These are phyloP conservation scores for Hymenoscyphus fraxineus DNA, from an alignment of 2,329 filamentous ascomycete species.

Conservation along the genomic window DNA sequence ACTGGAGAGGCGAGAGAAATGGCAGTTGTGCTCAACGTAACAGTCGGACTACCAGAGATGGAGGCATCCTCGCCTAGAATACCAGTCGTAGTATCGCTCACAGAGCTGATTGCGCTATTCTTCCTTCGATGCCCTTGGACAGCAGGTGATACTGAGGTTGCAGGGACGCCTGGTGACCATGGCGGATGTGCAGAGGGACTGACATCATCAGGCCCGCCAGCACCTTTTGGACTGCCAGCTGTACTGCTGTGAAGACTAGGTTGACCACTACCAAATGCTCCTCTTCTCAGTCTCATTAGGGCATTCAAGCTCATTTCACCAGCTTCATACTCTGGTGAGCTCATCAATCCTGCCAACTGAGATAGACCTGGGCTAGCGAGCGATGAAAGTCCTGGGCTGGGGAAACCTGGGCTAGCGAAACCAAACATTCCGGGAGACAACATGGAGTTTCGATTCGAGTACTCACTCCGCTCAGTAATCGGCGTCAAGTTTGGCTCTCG, in stretches of 20 bases:
- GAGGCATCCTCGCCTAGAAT: constrained; percentile 17
- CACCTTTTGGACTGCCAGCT: constrained; percentile 34
- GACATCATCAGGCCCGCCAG: constrained; percentile 24
- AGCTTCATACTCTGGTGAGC: constrained; percentile 49
- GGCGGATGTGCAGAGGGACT: constrained; percentile 27
- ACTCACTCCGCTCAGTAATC: constrained; percentile 93
- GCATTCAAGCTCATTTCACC: constrained; percentile 68
- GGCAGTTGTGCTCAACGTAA: constrained; percentile 16
- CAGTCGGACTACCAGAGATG: constrained; percentile 24
- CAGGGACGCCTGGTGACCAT: constrained; percentile 20
- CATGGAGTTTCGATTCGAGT: constrained; percentile 89
- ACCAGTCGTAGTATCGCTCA: constrained; percentile 19
- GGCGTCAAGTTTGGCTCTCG: constrained; percentile 91
- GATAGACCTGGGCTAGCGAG: constrained; percentile 70
- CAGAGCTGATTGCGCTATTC: constrained; percentile 27
- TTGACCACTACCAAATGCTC: constrained; percentile 78
- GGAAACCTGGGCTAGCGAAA: constrained; percentile 19
- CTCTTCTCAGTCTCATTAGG: constrained; percentile 65
- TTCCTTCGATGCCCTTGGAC: constrained; percentile 21
- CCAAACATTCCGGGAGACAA: constrained; percentile 49
- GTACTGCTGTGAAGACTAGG: constrained; percentile 58
- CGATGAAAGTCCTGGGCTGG: constrained; percentile 36
- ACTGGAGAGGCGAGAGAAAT: constrained; percentile 2
- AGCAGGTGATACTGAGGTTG: constrained; percentile 1
- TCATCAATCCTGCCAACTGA: constrained; percentile 64